These are phyloP conservation scores for Fusarium clavum DNA, from an alignment of 2,329 filamentous ascomycete genomes.

Conservation along the genomic window DNA sequence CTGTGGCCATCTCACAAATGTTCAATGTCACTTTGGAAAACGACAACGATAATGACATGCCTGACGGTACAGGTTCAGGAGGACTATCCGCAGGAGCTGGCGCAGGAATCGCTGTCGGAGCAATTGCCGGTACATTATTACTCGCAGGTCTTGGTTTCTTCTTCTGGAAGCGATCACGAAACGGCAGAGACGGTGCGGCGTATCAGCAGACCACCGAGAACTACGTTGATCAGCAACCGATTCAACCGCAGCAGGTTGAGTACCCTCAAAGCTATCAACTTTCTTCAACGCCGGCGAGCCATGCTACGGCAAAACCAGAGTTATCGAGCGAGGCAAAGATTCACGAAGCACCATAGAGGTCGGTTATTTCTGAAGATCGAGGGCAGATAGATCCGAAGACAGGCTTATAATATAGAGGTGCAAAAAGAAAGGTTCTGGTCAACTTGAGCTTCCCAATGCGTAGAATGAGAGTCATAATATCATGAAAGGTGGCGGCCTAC, in stretches of 20 bases:
- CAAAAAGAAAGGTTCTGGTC: not conserved
- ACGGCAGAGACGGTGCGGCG: not conserved
- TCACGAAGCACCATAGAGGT: constrained; percentile 7
- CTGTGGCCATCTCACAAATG: constrained; percentile 2
- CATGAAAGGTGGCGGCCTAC: not conserved
- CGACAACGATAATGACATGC: not conserved
- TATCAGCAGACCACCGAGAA: not conserved
- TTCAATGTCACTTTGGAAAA: constrained; percentile 9
- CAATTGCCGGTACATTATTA: not conserved
- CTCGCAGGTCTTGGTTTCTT: constrained; percentile 4
- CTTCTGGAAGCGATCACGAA: constrained; percentile 9
- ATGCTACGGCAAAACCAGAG: not conserved
- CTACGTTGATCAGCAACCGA: not conserved
- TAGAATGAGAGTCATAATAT: not conserved
- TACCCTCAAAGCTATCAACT: not conserved
- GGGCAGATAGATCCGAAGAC: not conserved
- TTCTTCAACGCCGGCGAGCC: not conserved
- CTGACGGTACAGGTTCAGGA: not conserved
- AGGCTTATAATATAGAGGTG: not conserved
- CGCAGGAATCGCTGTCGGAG: constrained; percentile 14
- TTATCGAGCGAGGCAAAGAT: not conserved
- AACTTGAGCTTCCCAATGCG: too few relatives aligned
- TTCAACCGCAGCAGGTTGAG: not conserved
- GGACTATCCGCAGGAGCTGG: not conserved
- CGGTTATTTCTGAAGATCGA: not conserved